phyloP scores from a whole-genome alignment of 768 basidiomycete genomes.

The Boletus sp. region DNA sequence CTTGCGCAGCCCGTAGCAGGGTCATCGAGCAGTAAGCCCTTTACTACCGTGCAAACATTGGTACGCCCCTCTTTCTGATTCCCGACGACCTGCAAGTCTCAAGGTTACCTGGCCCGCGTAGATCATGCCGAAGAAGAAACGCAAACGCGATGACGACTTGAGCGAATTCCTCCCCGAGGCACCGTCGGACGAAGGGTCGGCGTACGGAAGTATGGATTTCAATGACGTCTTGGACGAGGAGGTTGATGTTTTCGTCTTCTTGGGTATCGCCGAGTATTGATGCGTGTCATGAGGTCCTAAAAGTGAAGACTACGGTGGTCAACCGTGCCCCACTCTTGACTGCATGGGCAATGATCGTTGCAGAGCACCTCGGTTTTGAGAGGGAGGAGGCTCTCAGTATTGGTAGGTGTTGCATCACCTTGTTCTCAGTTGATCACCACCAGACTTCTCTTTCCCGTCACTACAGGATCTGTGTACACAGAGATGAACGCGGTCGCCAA shows the following conservation, averaged over 20 bases:
- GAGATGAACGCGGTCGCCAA: conserved; percentile 89
- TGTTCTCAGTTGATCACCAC: not conserved
- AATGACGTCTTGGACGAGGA: conserved; percentile 70
- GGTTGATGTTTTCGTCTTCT: conserved; percentile 35
- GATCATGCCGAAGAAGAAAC: conserved; percentile 54
- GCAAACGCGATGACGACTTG: conserved; percentile 37
- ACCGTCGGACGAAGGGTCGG: conserved; percentile 47
- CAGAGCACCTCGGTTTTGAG: conserved; percentile 81
- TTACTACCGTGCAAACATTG: conserved; percentile 27
- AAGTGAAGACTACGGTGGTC: conserved; percentile 57
- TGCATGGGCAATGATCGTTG: conserved; percentile 86
- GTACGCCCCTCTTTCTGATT: conserved; percentile 23
- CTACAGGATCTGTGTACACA: conserved; percentile 83
- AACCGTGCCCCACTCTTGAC: conserved; percentile 96
- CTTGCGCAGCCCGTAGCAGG: not conserved
- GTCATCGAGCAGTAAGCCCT: conserved; percentile 9
- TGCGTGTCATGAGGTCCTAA: conserved; percentile 47
- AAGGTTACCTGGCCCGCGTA: conserved; percentile 15
- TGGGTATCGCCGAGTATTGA: not conserved
- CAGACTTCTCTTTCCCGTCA: not conserved
- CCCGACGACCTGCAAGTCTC: not conserved
- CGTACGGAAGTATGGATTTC: conserved; percentile 61
- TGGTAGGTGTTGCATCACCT: conserved; percentile 44
- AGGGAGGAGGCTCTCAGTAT: conserved; percentile 90
- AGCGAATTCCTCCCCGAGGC: conserved; percentile 59